Base-by-base conservation (phyloP, 805 yeast genomes). In the Candida chauliodis region DNA sequence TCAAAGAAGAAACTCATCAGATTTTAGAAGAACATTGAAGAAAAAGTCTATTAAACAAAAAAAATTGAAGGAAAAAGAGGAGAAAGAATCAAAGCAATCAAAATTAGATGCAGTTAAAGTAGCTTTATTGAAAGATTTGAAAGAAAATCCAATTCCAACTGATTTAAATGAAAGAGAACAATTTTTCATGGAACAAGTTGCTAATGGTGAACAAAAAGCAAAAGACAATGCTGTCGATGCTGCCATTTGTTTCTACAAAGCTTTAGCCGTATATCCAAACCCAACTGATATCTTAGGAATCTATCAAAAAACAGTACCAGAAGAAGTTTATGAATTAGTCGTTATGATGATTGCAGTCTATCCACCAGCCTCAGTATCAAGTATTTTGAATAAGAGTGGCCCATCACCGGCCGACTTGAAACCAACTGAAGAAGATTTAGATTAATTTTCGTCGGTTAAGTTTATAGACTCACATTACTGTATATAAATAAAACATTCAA, bases 211-310 rank as follows among this genome's bases (percentile, higher is more conserved):
- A 64, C 84, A 82, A 60, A 70, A 85, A 50, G 77, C 87, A 46
- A 69, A 76, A 47, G 56, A 67, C 23, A 80, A 84, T 45, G 83
- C 81, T 47, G 74, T 76, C 49, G 87, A 83, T 43, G 82, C 97
- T 31, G 98, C 99, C 26, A 71, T 90, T 50, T 76, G 82, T 49
- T 93, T 89, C 75, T 93, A 93, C 77, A 85, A 87, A 63, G 98
- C 97, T 10, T 73, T 93, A 57, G 78, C 87, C 29, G 90, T 89
- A 13, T 91, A 90, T 63, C 98, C 99, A 45, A 83, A 84, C 62
- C 99, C 99, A 43, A 82, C 95, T 40, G 96, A 88, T 54, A 78
- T 93, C 52, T 74, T 93, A 58, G 84, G 83, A 36, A 81, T 91
- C 53, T 91, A 87, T 68, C 96, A 91, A 71, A 84, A 84, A 71